Evolutionary conservation across 2,329 filamentous ascomycete genomes (phyloP), one percentile per base, ranked within the genome.

Genomic region (Pseudogymnoascus sp.): DNA sequence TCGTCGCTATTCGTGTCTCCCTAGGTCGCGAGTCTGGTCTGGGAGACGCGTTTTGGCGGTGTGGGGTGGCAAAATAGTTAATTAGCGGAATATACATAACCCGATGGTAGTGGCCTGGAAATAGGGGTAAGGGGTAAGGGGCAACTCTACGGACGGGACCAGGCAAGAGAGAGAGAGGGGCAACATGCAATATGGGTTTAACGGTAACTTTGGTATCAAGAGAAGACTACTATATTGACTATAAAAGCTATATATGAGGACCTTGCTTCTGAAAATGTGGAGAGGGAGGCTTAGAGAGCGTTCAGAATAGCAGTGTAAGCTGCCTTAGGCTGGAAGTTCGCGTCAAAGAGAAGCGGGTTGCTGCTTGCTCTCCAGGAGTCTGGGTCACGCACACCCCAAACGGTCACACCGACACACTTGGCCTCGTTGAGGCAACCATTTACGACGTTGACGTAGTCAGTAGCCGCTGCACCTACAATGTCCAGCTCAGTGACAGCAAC

Each of bases 401-500:
- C 66, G 11, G 65, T 67, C 38, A 67, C 62, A 11, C 65, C 65
- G 12, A 67, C 61, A 38, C 65, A 67, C 36, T 66, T 67, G n/a
- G 31, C 36, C 14, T 40, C 36, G 23, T 62, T 50, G 31, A 67
- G 53, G 37, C 65, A 67, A 4, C 25, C 65, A 61, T 67, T 64
- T 2, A 56, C 60, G 14, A 68, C 28, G 76, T 69, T 38, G 74
- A 74, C 1, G 73, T 69, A 2, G 71, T 69, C 6, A 71, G 76
- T 5, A 78, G 71, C 0, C 81, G 81, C 25, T 83, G 70, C 23
- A 68, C 70, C 1, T 71, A 70, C 64, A 78, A 87, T 84, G 70
- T 87, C 84, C 16, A 87, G 75, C 74, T 87, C 84, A 0, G 84
- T 86, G 70, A 85, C 78, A 6, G 83, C 82, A 4, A 86, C 80